Evolutionary conservation across 352 stramenopile species (phyloP), one percentile per base, ranked within the genome.

Genomic region (Phytophthora idaei): DNA sequence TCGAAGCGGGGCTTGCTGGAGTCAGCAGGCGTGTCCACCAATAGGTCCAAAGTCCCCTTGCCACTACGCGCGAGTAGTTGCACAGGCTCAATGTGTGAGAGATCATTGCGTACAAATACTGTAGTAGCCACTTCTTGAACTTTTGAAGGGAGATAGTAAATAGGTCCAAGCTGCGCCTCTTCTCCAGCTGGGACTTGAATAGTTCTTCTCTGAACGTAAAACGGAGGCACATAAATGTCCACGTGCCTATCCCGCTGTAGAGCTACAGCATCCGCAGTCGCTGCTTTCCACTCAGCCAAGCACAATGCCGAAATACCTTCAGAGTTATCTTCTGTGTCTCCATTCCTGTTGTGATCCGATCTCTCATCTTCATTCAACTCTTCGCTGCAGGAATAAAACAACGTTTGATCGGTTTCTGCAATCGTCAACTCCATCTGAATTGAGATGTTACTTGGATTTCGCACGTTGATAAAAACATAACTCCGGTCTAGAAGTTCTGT

Each of bases 1-100:
- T 36, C 17, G 64, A 61, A 71, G 42, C 28, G 31, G 29, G 41
- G 3, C 7, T 50, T 62, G 14, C n/a, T 28, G 15, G 11, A 34
- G 29, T 32, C 45, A 46, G 3, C 17, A 31, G 45, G 5, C 28
- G 29, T 8, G 21, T 69, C 44, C 44, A 74, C 39, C 29, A 32
- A 34, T 5, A 89, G 8, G 1, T 47, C 48, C 8, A 90, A 48
- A 2, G 55, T 59, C 4, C 80, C 83, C 61, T 76, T 68, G 1
- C 78, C 83, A 62, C 79, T 89, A 2, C 46, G 57, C 5, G 77
- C 83, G 28, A 64, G 15, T 17, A 92, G 44, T 2, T 32, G 25
- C 5, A 90, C 44, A 11, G 71, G 58, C 50, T 92, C 83, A 27
- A 92, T 80, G 52, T 92, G 83, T 2, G 83, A 85, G n/a, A 92